Evolutionary conservation across 768 basidiomycete species (phyloP).

Genomic region (Exsudoporus frostii): DNA sequence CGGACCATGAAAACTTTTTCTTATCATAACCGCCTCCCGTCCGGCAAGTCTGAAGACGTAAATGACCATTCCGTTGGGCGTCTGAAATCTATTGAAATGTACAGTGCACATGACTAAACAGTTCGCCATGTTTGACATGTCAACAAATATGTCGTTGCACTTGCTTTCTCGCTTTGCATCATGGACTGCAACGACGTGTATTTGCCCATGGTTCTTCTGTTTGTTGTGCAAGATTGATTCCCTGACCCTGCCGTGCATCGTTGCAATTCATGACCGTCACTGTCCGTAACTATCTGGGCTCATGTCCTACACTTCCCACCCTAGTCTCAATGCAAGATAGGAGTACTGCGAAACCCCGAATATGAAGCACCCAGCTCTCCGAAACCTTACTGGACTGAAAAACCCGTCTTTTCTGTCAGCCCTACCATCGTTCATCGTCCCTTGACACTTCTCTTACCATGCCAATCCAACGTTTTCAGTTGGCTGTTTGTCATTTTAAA

Average conservation of each 20-base stretch:
- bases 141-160: background rate
- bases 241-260: constrained; percentile 3
- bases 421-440: background rate
- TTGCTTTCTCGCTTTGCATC: constrained; percentile 1
- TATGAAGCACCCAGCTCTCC: background rate
- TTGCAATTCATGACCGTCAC: constrained; percentile 13
- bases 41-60: constrained; percentile 19
- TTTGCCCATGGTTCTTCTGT: background rate
- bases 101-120: background rate
- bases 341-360: background rate
- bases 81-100: constrained; percentile 3
- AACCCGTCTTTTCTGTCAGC: background rate
- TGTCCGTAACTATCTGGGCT: background rate
- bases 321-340: background rate
- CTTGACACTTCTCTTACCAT: constrained; percentile 4
- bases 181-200: background rate
- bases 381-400: background rate
- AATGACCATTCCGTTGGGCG: background rate
- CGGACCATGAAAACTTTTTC: background rate
- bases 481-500: constrained; percentile 17
- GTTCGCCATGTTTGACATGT: background rate
- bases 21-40: constrained; percentile 2
- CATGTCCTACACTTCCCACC: background rate
- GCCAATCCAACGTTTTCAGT: constrained; percentile 23
- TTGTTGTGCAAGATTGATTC: background rate